Evolutionary conservation across 2,329 filamentous ascomycete genomes (phyloP).

Genomic region (Ceratocystis papillata): DNA sequence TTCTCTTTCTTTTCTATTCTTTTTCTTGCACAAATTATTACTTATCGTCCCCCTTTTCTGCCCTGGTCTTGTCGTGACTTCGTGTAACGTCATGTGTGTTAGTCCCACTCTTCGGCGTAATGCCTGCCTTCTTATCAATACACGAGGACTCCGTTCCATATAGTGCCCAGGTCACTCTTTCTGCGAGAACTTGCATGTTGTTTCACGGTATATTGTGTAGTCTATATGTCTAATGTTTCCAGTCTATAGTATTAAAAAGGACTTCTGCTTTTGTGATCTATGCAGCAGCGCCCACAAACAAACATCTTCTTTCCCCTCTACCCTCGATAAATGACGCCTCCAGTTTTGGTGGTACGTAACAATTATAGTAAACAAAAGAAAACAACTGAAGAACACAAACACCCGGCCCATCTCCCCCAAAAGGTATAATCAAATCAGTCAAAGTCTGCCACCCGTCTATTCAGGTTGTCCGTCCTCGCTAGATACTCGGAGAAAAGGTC

Average conservation of each 20-base stretch:
- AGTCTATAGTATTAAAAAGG: constrained; percentile 23
- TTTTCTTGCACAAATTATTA: neutral
- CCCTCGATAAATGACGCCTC: constrained; percentile 4
- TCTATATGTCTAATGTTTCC: constrained; percentile 23
- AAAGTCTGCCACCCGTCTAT: neutral
- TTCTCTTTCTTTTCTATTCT: neutral
- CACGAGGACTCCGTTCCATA: neutral
- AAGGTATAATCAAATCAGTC: constrained; percentile 3
- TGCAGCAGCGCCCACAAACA: constrained; percentile 6
- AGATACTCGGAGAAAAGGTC: too few relatives aligned
- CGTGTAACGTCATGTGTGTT: neutral
- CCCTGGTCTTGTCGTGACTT: neutral
- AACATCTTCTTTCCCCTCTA: neutral
- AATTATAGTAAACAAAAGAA: constrained; percentile 2
- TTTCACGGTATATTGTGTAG: constrained; percentile 21
- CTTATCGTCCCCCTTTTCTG: neutral
- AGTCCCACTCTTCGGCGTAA: neutral
- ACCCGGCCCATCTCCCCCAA: neutral
- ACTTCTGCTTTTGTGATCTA: constrained; percentile 15
- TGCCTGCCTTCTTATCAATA: neutral
- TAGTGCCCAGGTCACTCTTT: neutral
- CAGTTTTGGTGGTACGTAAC: constrained; percentile 5
- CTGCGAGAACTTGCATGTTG: neutral
- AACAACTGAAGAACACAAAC: neutral
- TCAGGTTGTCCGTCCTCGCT: neutral